Base-by-base conservation (phyloP, 768 basidiomycete species). In the Cyclocybe aegerita region DNA sequence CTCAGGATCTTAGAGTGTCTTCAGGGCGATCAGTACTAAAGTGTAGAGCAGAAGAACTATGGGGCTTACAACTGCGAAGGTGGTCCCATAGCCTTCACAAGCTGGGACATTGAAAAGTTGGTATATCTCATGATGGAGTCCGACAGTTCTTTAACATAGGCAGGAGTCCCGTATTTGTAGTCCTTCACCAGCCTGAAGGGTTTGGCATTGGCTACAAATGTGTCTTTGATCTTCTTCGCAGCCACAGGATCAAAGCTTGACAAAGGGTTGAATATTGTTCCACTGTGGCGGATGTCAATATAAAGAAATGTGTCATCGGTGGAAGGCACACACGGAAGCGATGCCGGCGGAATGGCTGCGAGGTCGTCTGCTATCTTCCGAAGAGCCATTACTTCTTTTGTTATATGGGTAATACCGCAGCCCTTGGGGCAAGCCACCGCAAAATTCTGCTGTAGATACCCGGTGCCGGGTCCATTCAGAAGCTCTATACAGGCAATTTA, bases 371-470 rank as follows among this genome's bases (percentile, higher is more conserved):
- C 58, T 12, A 65, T 52, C 39, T 62, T 65, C 9, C 52, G 51
- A 15, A 58, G 51, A 0, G 60, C 63, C 8, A 65, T 54, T 7
- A 39, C 55, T 39, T 57, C 60, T 37, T 61, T 61, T 45, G 63
- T 49, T 63, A 84, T 73, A 3, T 53, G 57, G 4, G 30, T 29
- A 23, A 71, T 49, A 54, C 82, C 83, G 2, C 23, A 23, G 23
- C 33, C 23, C 1, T 55, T 53, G 1, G 39, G 30, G 52, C 82
- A 83, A 38, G 31, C 16, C 0, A 55, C 43, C 3, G 32, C 57
- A 49, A 83, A 83, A 0, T 59, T 62, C 15, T 63, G 61, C 51
- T 82, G 79, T 0, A 76, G 60, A 46, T 81, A 83, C 0, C 82
- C 82, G 0, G 70, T 73, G 0, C 74, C 77, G 23, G 5, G 23